Base-by-base conservation (phyloP, 2,329 filamentous ascomycete genomes). In the Colletotrichum orchidophilum region DNA sequence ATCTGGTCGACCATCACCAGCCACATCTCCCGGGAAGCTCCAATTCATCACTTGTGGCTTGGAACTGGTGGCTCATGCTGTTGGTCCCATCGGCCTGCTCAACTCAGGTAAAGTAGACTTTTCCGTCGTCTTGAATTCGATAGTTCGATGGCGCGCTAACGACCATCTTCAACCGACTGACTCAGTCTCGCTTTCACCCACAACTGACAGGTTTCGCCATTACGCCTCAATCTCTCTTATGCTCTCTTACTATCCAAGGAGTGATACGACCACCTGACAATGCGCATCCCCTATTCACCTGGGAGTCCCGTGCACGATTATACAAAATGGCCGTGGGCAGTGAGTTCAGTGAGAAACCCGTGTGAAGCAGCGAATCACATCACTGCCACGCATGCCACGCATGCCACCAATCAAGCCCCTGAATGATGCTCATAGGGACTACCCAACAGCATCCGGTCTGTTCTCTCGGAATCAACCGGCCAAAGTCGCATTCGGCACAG, bases 391-490 rank as follows among this genome's bases (percentile, higher is more conserved):
- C 52, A 11, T 55, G 26, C 39, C 39, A 46, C 39, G 39, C 39
- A 46, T 15, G 21, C 3, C 7, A 11, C 35, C 18, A 15, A 21
- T 18, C 21, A 18, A n/a, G 39, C 39, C 39, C 39, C 39, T 46
- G 39, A 46, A 46, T 46, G 39, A 46, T n/a, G n/a, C n/a, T n/a
- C 18, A 46, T 46, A 35, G n/a, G n/a, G n/a, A n/a, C n/a, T n/a
- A 46, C 18, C 39, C n/a, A 18, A 46, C 2, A 9, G 35, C 35
- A n/a, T 13, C 39, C 42, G 8, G 27, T 66, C 63, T 67, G 58
- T 61, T 63, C 53, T 42, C 46, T 71, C 69, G 69, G 64, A 63
- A 71, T 31, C 53, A 71, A 54, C 64, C 64, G 69, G 69, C 42
- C 58, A 59, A 31, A 63, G 58, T 71, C 27, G 52, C 59, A 71